Base-by-base conservation (phyloP, 2,329 filamentous ascomycete genomes). In the Dothistroma pini region DNA sequence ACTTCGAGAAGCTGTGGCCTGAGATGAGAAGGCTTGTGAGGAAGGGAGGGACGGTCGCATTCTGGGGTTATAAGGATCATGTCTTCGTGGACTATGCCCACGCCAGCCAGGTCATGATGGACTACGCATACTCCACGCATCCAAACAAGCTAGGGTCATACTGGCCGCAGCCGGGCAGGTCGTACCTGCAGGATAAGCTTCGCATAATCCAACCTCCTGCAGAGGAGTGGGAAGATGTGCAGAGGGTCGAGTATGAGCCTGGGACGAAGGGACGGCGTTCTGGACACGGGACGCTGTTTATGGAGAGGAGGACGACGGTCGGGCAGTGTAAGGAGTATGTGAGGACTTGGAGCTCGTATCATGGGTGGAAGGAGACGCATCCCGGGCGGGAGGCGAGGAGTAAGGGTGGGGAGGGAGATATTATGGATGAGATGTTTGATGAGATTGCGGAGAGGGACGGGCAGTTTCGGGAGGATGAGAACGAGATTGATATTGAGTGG, bases 61-160 rank as follows among this genome's bases (percentile, higher is more conserved):
- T 86, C 70, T 88, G 83, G 83, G 85, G 85, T 1, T 89, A 89
- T 72, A 85, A 84, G 68, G 86, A 89, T 72, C 85, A 83, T 68
- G 77, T 85, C 35, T 79, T 89, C 56, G 73, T 85, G 16, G 80
- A 83, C 22, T 79, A 79, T 64, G 79, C 82, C 7, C 68, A 69
- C 35, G 83, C 84, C 16, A 85, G 81, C 25, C 70, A 71, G 50
- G 77, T 88, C 25, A 77, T 87, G 69, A 76, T 84, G 68, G 72
- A 75, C 31, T 88, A 84, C 65, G 79, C 81, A 61, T 87, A 87
- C 74, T 81, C 79, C 7, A 59, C 61, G 16, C 70, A 77, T 16
- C 78, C 82, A 34, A 76, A 80, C 0, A 65, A 79, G 34, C 75
- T 89, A 77, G 84, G 83, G 0, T 72, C 73, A 16, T 86, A 83